Conservation (phyloP, 768 basidiomycete species). For the Chlorophyllum brunneum region DNA sequence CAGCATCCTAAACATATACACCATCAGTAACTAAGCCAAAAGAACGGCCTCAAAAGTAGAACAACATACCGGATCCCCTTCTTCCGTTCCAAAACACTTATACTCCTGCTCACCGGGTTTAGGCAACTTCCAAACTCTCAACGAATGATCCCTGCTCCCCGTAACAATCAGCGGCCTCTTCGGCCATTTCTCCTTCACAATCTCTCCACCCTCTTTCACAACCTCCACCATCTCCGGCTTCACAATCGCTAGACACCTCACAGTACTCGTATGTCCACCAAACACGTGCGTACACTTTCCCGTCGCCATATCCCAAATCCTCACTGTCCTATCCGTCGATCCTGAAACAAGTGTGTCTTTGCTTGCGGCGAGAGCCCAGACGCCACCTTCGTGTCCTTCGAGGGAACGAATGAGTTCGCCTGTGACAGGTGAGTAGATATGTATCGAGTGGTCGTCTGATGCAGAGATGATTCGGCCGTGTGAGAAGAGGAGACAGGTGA, state of each 20-base stretch:
- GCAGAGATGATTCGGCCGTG: conserved; percentile 94
- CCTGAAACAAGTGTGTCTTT: conserved; percentile 89
- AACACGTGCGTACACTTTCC: conserved; percentile 90
- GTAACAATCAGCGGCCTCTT: conserved; percentile 71
- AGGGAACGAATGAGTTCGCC: conserved; percentile 73
- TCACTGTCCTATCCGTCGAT: conserved; percentile 89
- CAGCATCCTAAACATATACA: conserved; percentile 42
- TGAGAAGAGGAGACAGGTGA: conserved; percentile 95
- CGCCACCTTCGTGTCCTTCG: conserved; percentile 91
- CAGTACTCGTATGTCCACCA: conserved; percentile 94
- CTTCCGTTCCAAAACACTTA: conserved; percentile 58
- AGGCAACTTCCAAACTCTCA: conserved; percentile 57
- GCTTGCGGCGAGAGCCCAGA: conserved; percentile 92
- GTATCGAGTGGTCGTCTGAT: conserved; percentile 95
- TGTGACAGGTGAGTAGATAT: conserved; percentile 86
- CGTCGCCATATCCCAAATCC: conserved; percentile 83
- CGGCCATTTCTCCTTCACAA: conserved; percentile 66
- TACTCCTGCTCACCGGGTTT: conserved; percentile 73
- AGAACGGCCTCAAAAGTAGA: conserved; percentile 2
- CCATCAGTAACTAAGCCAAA: conserved; percentile 8
- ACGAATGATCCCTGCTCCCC: conserved; percentile 65
- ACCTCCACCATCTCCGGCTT: conserved; percentile 86
- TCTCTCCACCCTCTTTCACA: conserved; percentile 56
- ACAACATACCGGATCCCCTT: conserved; percentile 33
- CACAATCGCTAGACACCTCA: conserved; percentile 93